These are phyloP conservation scores for Euryodendron excelsum DNA, from an alignment of 148 eudicot species.

Conservation along the genomic window DNA sequence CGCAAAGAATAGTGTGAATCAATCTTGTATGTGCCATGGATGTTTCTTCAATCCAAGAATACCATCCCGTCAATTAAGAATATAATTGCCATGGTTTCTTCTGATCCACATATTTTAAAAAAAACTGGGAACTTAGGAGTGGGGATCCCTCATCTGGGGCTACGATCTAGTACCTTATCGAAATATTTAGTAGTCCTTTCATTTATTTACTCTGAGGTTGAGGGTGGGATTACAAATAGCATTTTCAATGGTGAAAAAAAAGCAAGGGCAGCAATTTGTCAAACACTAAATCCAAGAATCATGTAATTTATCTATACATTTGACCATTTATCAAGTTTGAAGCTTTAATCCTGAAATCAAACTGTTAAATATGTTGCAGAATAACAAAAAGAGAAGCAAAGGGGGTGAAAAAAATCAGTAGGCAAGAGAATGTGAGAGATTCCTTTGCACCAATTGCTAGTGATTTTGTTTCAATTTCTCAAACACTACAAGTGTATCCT, in stretches of 20 bases:
- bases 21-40: not conserved
- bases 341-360: not conserved
- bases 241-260: not conserved
- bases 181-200: not conserved
- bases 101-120: not conserved
- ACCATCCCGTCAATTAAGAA: not conserved
- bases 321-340: not conserved
- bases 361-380: not conserved
- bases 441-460: not conserved
- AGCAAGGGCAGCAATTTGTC: not conserved
- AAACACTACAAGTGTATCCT: not conserved
- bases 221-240: not conserved
- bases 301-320: not conserved
- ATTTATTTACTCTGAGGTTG: not conserved
- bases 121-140: not conserved
- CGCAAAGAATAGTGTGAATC: slow-evolving; percentile 17
- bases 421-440: not conserved
- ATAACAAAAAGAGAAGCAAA: not conserved
- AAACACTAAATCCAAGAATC: not conserved
- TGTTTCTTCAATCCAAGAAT: not conserved
- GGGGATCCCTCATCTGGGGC: not conserved
- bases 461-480: not conserved
- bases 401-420: not conserved
- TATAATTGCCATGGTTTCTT: not conserved
- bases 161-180: not conserved